Base-by-base conservation (phyloP, 1,284 basidiomycete genomes). In the Ustilago vetiveriae region DNA sequence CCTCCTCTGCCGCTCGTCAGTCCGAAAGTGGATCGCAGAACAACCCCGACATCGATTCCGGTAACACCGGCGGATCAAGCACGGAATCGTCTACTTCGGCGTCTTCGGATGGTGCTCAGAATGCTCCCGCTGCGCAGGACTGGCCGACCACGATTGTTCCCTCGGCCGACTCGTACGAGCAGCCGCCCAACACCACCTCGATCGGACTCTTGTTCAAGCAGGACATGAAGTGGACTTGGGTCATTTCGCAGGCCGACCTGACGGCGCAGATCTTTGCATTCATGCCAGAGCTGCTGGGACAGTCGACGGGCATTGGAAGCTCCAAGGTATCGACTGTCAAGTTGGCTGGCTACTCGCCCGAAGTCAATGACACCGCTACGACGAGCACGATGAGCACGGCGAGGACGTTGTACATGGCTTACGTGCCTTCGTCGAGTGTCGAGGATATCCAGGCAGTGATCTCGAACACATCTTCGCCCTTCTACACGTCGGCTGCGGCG, bases 181-280 rank as follows among this genome's bases (percentile, higher is more conserved):
- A 75, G 60, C 71, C 71, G 3, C 13, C 50, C 23, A 45, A 57
- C 36, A 75, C 71, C 14, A 73, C 67, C 3, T 27, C 65, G 35
- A 60, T 80, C 24, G 65, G 62, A 19, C 63, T 81, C 21, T 40
- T 80, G 30, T 78, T 79, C 68, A 73, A 78, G 44, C 33, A 52
- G 13, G 50, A 67, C 30, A 59, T 81, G 57, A 49, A 64, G 17
- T 81, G 79, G 79, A 50, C 46, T n/a, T 76, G 72, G 68, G 53
- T 81, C 24, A 71, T 70, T 16, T 50, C 44, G 23, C 76, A 78
- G 51, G 65, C 78, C 16, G 76, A 69, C 23, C 65, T 79, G 9
- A 76, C 76, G 14, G 76, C 78, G 6, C 79, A 81, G 54, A 68
- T 81, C 52, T 79, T 81, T 59, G 76, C 71, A 11, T 80, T 76